Conservation (phyloP, 139 green algal genomes). For the Raphidocelis subcapitata region DNA sequence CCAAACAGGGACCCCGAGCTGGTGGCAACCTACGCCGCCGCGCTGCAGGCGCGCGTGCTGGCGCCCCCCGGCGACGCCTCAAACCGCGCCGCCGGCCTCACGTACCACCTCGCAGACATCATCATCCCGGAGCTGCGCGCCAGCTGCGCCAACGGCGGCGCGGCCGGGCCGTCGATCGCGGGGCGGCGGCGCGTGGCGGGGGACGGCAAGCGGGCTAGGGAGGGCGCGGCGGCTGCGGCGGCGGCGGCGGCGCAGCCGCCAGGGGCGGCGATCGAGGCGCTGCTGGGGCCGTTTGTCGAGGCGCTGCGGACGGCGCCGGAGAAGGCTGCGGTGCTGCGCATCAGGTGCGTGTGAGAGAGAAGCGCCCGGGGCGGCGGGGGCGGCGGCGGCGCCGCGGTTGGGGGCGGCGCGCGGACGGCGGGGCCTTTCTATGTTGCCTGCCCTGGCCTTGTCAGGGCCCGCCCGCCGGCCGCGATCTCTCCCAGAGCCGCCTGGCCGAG, state of each 20-base stretch:
- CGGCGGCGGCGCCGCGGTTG: no score
- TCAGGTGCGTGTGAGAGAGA: slow-evolving; percentile 28
- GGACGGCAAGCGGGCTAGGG: not conserved
- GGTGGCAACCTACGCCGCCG: slow-evolving; percentile 31
- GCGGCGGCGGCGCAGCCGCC: slow-evolving; percentile 4
- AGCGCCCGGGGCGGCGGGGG: no score
- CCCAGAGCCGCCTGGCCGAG: no score
- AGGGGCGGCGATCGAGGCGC: slow-evolving; percentile 22
- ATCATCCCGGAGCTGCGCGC: slow-evolving; percentile 68
- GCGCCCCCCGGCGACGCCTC: slow-evolving; percentile 15
- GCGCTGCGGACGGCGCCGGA: slow-evolving; percentile 29
- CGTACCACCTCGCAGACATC: slow-evolving; percentile 81
- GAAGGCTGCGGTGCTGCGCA: slow-evolving; percentile 27
- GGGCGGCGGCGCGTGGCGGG: not conserved
- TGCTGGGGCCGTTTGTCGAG: slow-evolving; percentile 63
- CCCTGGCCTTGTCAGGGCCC: no score
- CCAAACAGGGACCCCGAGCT: slow-evolving; percentile 51
- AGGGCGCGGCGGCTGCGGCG: slow-evolving; percentile 1
- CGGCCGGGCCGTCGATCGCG: not conserved
- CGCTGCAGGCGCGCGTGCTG: slow-evolving; percentile 51
- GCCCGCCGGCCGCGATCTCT: no score
- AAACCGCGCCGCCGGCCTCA: slow-evolving; percentile 43
- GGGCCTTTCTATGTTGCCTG: no score
- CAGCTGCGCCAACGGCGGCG: no score
- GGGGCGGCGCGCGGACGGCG: no score